Percentiles rank a stretch among this genome's conserved stretches.
Evolutionary conservation across 139 green algal genomes (phyloP).

Genomic region (Chlorella ohadii): DNA sequence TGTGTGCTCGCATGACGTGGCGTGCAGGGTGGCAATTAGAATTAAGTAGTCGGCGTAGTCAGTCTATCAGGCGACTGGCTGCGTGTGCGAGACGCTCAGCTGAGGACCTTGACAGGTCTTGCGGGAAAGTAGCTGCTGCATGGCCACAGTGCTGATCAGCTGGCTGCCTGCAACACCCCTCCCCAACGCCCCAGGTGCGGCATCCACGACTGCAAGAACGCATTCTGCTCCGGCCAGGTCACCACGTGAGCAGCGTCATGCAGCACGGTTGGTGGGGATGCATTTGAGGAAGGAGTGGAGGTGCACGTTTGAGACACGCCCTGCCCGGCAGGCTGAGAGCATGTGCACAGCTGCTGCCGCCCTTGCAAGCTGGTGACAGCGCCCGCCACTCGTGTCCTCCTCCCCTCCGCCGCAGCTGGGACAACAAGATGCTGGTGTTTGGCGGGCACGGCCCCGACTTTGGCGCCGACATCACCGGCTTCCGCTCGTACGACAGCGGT

Average conservation of each 20-base stretch:
- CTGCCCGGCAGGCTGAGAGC: too few relatives aligned
- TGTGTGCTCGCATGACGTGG: too few relatives aligned
- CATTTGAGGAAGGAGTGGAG: too few relatives aligned
- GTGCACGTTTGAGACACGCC: too few relatives aligned
- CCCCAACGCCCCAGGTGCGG: too few relatives aligned
- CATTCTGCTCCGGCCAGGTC: background rate
- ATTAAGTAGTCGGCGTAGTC: too few relatives aligned
- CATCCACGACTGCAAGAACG: conserved; percentile 13
- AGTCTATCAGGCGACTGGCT: too few relatives aligned
- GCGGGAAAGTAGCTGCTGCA: background rate
- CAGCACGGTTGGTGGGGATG: too few relatives aligned
- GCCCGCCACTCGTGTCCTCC: background rate
- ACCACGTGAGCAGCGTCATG: background rate
- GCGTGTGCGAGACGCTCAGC: too few relatives aligned
- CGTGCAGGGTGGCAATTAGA: too few relatives aligned
- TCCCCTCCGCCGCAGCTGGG: background rate
- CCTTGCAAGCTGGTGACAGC: background rate
- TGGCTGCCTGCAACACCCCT: too few relatives aligned
- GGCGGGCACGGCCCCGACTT: conserved; percentile 7
- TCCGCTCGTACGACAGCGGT: conserved; percentile 1
- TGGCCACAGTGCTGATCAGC: background rate
- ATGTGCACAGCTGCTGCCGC: background rate
- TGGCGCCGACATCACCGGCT: background rate
- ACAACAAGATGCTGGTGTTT: conserved; percentile 14
- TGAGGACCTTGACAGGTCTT: too few relatives aligned